A percentile compares a stretch with the other conserved stretches of the same genome.
Evolutionary conservation across 768 basidiomycete species (phyloP).

Genomic region (Lactarius akahatsu): DNA sequence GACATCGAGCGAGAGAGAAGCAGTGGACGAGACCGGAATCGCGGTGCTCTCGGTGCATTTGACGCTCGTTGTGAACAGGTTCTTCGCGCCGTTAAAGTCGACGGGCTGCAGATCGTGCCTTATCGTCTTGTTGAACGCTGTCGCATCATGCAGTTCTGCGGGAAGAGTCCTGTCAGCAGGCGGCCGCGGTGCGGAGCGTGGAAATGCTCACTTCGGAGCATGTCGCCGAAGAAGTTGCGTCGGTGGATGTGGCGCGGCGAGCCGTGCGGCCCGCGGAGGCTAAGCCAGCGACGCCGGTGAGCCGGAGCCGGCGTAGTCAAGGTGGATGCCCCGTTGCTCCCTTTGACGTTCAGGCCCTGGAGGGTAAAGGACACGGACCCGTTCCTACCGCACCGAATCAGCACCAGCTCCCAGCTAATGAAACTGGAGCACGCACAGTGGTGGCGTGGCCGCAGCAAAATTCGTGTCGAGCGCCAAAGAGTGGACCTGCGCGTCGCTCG

Average conservation of each 20-base stretch:
- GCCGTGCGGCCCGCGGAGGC: neutral
- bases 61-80: conserved; percentile 9
- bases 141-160: neutral
- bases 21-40: neutral
- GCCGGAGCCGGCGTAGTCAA: neutral
- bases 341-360: neutral
- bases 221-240: neutral
- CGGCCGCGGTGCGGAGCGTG: neutral
- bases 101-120: neutral
- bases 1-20: conserved; percentile 12
- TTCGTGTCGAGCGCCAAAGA: conserved; percentile 1
- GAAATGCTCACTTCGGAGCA: neutral
- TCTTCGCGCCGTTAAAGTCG: neutral
- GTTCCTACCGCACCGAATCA: neutral
- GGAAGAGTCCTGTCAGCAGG: neutral
- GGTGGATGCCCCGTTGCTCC: neutral
- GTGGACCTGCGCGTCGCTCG: neutral
- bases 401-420: neutral
- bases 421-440: neutral
- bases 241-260: neutral
- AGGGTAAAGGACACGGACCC: conserved; percentile 7
- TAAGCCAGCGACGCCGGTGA: neutral
- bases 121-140: conserved; percentile 2
- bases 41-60: neutral
- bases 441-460: neutral